Percentiles rank a stretch among this genome's conserved stretches.
phyloP scores from a whole-genome alignment of 306 rosid species.

The Acacia acuminata region DNA sequence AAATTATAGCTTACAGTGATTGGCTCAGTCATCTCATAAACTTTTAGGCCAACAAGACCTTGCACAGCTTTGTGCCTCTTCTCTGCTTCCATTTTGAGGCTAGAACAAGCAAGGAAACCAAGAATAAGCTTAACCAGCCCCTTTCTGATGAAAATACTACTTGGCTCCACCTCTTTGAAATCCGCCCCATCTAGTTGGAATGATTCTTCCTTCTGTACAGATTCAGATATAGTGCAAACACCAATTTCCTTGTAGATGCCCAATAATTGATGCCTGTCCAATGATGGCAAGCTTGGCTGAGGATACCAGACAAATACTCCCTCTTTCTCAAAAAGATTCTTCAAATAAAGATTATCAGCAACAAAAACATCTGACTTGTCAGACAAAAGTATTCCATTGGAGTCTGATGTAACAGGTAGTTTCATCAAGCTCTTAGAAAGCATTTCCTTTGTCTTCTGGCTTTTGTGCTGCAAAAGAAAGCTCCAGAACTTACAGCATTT shows the following conservation, averaged over 20 bases:
- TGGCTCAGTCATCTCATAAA: conserved; percentile 45
- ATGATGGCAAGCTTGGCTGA: conserved; percentile 38
- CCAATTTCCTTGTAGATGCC: conserved; percentile 59
- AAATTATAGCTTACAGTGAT: conserved; percentile 49
- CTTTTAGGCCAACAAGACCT: conserved; percentile 44
- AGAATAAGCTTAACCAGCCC: conserved; percentile 60
- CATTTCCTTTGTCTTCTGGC: conserved; percentile 26
- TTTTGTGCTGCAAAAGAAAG: conserved; percentile 45
- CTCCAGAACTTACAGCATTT: conserved; percentile 69
- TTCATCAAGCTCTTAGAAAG: conserved; percentile 46
- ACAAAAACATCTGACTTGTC: conserved; percentile 56
- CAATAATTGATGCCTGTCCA: conserved; percentile 39
- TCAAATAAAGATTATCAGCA: conserved; percentile 53
- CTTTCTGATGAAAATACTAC: conserved; percentile 34
- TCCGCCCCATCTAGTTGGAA: conserved; percentile 8
- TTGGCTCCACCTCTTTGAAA: conserved; percentile 31
- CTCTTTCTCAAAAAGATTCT: conserved; percentile 53
- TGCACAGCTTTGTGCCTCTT: conserved; percentile 59
- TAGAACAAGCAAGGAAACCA: conserved; percentile 63
- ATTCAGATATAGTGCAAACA: conserved; percentile 60
- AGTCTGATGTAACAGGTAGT: conserved; percentile 50
- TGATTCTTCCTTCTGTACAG: conserved; percentile 45
- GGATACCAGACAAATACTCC: conserved; percentile 79
- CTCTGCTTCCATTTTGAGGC: conserved; percentile 50
- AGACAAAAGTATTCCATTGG: conserved; percentile 40